Conservation (phyloP, 163 green algal genomes). For the Chloroidium sp. region DNA sequence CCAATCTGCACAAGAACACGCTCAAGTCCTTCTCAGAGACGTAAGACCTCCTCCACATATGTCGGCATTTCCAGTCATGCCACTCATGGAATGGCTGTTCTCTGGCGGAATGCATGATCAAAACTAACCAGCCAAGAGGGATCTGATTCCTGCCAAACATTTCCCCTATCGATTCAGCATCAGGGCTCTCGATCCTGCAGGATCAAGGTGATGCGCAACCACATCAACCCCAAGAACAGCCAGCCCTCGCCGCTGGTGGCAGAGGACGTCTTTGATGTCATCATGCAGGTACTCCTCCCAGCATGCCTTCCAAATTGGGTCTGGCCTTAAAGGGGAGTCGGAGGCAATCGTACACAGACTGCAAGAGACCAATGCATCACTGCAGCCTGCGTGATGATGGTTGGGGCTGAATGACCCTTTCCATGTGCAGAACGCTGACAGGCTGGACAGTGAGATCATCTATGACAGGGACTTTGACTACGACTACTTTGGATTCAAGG, state of each 20-base stretch:
- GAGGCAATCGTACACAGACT: no score
- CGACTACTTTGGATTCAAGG: constrained; percentile 99
- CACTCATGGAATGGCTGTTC: no score
- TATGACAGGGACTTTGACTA: constrained; percentile 99
- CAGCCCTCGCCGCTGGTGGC: constrained; percentile 75
- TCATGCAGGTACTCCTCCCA: constrained; percentile 49
- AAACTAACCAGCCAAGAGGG: no score
- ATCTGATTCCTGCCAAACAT: no score
- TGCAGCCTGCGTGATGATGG: no score
- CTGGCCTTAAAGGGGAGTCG: no score
- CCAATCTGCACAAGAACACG: constrained; percentile 99
- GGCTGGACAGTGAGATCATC: constrained; percentile 93
- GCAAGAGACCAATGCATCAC: no score
- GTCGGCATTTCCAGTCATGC: no score
- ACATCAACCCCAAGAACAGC: constrained; percentile 89
- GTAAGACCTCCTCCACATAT: constrained; percentile 40
- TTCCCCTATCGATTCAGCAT: not conserved
- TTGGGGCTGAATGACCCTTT: not conserved
- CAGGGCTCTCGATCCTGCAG: constrained; percentile 35
- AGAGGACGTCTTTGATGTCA: constrained; percentile 87
- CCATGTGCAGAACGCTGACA: constrained; percentile 60
- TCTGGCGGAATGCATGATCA: no score
- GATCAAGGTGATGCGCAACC: constrained; percentile 85
- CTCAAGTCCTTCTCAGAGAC: constrained; percentile 96
- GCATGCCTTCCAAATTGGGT: no score